phyloP scores from a whole-genome alignment of 768 basidiomycete genomes.

The Podaxis sp. region DNA sequence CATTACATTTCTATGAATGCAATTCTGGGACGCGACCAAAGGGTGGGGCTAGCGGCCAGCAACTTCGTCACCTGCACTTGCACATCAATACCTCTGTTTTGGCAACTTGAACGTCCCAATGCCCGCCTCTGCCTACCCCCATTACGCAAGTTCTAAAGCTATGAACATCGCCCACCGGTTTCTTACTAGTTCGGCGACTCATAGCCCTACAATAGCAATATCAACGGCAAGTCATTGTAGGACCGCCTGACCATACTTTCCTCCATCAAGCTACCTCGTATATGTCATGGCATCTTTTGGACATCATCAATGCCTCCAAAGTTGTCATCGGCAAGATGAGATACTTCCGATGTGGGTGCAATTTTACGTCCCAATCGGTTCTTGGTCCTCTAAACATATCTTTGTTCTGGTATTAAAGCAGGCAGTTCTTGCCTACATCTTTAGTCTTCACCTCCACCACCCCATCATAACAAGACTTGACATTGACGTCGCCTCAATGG shows the following conservation, averaged over 20 bases:
- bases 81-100: not conserved
- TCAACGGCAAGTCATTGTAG: not conserved
- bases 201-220: not conserved
- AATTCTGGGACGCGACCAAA: not conserved
- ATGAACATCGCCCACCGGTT: not conserved
- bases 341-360: not conserved
- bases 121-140: not conserved
- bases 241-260: slow-evolving; percentile 2
- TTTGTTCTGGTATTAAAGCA: not conserved
- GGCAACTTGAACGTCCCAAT: not conserved
- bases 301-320: not conserved
- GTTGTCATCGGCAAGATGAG: not conserved
- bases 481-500: not conserved
- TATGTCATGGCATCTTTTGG: slow-evolving; percentile 2
- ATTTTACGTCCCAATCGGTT: not conserved
- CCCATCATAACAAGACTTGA: not conserved
- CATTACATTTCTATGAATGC: no score
- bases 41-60: not conserved
- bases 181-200: not conserved
- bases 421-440: not conserved
- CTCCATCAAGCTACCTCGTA: slow-evolving; percentile 3
- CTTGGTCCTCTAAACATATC: not conserved
- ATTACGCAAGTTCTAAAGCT: not conserved
- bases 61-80: not conserved
- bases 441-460: not conserved